A percentile compares a stretch with the other conserved stretches of the same genome.
These are phyloP conservation scores for Monosporozyma yasuniensis DNA, from an alignment of 805 yeast species.

Conservation along the genomic window DNA sequence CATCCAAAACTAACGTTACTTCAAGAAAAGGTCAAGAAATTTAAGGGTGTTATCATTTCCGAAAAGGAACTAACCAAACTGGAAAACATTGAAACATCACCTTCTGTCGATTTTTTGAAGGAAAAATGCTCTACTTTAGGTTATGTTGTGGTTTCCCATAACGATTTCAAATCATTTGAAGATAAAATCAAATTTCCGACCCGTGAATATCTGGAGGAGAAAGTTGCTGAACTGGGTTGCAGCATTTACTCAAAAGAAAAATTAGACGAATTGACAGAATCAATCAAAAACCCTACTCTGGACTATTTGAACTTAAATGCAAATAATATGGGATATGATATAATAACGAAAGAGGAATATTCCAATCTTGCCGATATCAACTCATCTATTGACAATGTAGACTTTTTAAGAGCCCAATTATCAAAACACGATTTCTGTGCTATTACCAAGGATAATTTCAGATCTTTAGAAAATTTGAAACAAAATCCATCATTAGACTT, in stretches of 20 bases:
- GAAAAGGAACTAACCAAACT: background rate
- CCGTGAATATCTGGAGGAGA: constrained; percentile 1
- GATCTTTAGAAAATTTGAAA: constrained; percentile 7
- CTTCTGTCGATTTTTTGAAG: constrained; percentile 10
- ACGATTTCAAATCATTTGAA: background rate
- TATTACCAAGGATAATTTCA: constrained; percentile 6
- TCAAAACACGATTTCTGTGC: constrained; percentile 6
- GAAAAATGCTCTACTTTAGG: background rate
- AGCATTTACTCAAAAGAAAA: background rate
- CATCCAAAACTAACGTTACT: constrained; percentile 3
- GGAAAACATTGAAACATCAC: constrained; percentile 3
- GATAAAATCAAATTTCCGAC: constrained; percentile 4
- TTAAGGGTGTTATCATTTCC: background rate
- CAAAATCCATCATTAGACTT: constrained; percentile 11
- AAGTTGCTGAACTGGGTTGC: constrained; percentile 1
- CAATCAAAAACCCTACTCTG: background rate
- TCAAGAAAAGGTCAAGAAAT: background rate
- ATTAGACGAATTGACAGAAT: background rate
- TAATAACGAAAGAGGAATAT: background rate
- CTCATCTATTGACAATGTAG: constrained; percentile 1
- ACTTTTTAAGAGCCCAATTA: constrained; percentile 4
- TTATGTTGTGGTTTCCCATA: background rate
- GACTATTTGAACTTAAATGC: constrained; percentile 15
- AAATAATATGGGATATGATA: background rate
- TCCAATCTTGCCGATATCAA: background rate